Conservation (phyloP, 352 stramenopile genomes). For the Nothophytophthora sp. region DNA sequence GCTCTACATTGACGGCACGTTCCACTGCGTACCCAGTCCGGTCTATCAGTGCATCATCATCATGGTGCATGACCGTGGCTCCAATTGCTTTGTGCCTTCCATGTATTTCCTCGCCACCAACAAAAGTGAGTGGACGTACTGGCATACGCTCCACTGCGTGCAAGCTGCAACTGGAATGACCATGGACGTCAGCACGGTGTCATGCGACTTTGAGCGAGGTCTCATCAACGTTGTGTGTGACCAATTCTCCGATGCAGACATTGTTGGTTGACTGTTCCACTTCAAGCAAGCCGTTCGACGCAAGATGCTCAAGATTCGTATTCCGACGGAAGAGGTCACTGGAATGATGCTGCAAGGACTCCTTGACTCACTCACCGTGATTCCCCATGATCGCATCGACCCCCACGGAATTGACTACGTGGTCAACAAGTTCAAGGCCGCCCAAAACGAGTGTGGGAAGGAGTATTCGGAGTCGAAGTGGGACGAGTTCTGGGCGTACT, state of each 20-base stretch:
- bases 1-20: slow-evolving; percentile 25
- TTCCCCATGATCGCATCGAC: slow-evolving; percentile 3
- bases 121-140: not conserved
- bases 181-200: not conserved
- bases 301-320: slow-evolving; percentile 11
- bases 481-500: slow-evolving; percentile 6
- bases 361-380: slow-evolving; percentile 3
- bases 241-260: slow-evolving; percentile 11
- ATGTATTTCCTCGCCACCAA: slow-evolving; percentile 3
- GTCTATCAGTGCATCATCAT: slow-evolving; percentile 9
- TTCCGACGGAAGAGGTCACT: not conserved
- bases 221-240: slow-evolving; percentile 12
- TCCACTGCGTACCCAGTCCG: slow-evolving; percentile 1
- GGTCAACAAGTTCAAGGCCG: not conserved
- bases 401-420: slow-evolving; percentile 6
- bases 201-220: slow-evolving; percentile 18
- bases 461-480: not conserved
- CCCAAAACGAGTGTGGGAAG: not conserved
- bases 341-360: slow-evolving; percentile 3
- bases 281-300: slow-evolving; percentile 22
- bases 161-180: not conserved
- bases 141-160: slow-evolving; percentile 3
- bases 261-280: slow-evolving; percentile 21
- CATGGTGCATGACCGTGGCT: not conserved
- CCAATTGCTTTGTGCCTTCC: not conserved